phyloP scores from a whole-genome alignment of 805 yeast species.

The Limtongozyma cylindracea region DNA sequence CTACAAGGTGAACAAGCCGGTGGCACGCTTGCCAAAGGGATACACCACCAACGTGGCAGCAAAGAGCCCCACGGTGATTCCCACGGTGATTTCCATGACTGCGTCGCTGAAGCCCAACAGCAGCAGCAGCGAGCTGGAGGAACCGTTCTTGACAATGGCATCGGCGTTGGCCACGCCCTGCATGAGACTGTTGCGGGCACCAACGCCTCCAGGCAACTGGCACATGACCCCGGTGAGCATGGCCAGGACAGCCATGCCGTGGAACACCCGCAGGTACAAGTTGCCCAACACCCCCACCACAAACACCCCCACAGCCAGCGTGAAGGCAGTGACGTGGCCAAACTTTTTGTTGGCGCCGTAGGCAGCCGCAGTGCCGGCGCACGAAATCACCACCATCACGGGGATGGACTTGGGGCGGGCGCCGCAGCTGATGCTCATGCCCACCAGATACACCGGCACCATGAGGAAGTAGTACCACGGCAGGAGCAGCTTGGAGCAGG shows the following conservation, averaged over 20 bases:
- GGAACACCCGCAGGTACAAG: constrained; percentile 63
- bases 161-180: constrained; percentile 65
- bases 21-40: constrained; percentile 77
- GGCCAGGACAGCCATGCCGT: constrained; percentile 83
- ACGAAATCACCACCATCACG: constrained; percentile 53
- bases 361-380: constrained; percentile 60
- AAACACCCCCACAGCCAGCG: constrained; percentile 79
- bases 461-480: constrained; percentile 28
- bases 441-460: constrained; percentile 47
- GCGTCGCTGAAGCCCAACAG: constrained; percentile 44
- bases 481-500: constrained; percentile 11
- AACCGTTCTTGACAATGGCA: constrained; percentile 21
- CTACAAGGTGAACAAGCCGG: constrained; percentile 68
- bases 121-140: constrained; percentile 5
- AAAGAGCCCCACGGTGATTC: constrained; percentile 83
- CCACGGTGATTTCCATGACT: constrained; percentile 83
- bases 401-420: constrained; percentile 70
- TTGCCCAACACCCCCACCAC: constrained; percentile 77
- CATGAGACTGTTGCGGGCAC: constrained; percentile 64
- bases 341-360: constrained; percentile 61
- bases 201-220: constrained; percentile 88
- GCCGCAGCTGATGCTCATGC: constrained; percentile 53
- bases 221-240: constrained; percentile 92
- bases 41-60: constrained; percentile 77
- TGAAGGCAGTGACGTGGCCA: constrained; percentile 48